phyloP scores from a whole-genome alignment of 1,139 yeast species.

The Eremothecium gossypii region DNA sequence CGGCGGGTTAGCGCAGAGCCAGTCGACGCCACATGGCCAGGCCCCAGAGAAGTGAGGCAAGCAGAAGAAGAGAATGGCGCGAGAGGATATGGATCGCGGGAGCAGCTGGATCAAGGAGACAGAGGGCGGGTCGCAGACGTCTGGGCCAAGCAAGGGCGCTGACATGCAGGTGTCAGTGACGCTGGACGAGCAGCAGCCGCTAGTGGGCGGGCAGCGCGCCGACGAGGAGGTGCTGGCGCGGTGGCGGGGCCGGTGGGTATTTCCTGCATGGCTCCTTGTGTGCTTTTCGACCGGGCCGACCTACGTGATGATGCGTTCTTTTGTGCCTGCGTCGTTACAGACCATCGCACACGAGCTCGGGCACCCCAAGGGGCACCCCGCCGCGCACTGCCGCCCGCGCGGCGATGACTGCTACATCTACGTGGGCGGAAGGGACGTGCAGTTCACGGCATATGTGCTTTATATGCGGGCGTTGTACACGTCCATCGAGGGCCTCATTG shows the following conservation, averaged over 20 bases:
- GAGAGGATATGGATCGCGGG: too few species aligned
- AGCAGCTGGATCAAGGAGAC: too few species aligned
- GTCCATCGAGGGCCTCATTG: constrained; percentile 35
- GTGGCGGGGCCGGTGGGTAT: constrained; percentile 10
- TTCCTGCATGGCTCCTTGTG: constrained; percentile 29
- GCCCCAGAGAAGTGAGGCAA: too few species aligned
- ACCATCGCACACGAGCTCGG: constrained; percentile 35
- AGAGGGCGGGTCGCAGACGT: too few species aligned
- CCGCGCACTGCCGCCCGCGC: constrained; percentile 24
- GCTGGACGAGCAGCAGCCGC: neutral
- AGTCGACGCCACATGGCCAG: too few species aligned
- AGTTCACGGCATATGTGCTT: constrained; percentile 34
- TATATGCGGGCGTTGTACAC: constrained; percentile 36
- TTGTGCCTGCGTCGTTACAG: constrained; percentile 38
- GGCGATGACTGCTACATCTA: constrained; percentile 37
- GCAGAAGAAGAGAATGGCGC: too few species aligned
- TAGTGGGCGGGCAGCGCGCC: neutral
- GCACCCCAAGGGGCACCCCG: constrained; percentile 20
- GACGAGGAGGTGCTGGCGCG: neutral
- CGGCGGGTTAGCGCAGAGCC: too few species aligned
- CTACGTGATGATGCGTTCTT: constrained; percentile 38
- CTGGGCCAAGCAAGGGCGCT: too few species aligned
- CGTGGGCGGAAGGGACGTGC: constrained; percentile 34
- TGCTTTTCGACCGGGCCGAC: constrained; percentile 37
- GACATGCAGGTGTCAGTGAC: neutral